Conservation (phyloP, 176 grass and related monocot genomes). For the Pontederia paniculata region DNA sequence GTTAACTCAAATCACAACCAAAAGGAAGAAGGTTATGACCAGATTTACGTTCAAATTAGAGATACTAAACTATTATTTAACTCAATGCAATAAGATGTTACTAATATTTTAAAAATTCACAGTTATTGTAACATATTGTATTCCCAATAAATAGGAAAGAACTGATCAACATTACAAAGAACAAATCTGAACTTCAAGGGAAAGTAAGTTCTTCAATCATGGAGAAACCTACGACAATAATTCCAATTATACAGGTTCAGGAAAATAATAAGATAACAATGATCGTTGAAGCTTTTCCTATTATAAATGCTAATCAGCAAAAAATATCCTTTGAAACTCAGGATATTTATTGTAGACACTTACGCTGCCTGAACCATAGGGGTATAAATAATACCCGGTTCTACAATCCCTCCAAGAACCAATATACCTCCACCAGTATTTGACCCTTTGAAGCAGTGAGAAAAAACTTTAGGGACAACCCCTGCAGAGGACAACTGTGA, state of each 20-base stretch:
- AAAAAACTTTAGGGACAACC: slow-evolving; percentile 78
- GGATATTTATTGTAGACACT: slow-evolving; percentile 21
- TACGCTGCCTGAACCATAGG: slow-evolving; percentile 87
- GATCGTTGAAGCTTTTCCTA: not conserved
- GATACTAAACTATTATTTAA: too few species aligned
- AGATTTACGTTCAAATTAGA: too few species aligned
- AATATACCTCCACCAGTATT: slow-evolving; percentile 91
- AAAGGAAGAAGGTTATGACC: too few species aligned
- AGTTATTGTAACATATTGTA: too few species aligned
- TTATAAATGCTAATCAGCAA: not conserved
- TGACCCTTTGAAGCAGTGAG: slow-evolving; percentile 97
- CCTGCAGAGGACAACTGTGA: slow-evolving; percentile 67
- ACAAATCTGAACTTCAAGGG: not conserved
- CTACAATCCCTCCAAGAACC: slow-evolving; percentile 85
- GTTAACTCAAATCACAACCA: too few species aligned
- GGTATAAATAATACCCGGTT: slow-evolving; percentile 87
- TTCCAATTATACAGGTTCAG: not conserved
- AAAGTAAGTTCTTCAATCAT: not conserved
- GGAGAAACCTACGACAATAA: not conserved
- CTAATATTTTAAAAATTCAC: too few species aligned
- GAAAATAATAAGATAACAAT: too few species aligned
- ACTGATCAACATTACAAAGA: not conserved
- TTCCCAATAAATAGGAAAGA: too few species aligned
- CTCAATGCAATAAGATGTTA: too few species aligned
- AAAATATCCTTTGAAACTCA: not conserved